Percentiles rank a stretch among this genome's conserved stretches.
phyloP scores from a whole-genome alignment of 164 flowering plant species.

The Tetrastigma voinierianum region DNA sequence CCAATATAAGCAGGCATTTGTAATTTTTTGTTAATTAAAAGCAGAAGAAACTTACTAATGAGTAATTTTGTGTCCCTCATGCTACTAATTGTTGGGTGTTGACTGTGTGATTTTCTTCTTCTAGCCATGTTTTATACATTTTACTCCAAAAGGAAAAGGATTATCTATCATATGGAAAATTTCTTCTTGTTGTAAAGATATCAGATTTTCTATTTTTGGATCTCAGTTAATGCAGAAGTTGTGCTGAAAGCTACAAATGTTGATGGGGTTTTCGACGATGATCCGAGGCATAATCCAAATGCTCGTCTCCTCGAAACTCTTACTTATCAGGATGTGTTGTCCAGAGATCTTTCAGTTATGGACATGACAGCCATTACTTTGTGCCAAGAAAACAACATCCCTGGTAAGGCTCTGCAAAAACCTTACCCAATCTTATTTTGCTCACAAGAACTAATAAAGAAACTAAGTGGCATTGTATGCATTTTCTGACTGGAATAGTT shows the following conservation, averaged over 20 bases:
- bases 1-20: too few species aligned
- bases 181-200: not conserved
- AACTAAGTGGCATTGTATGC: too few species aligned
- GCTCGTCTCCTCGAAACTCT: slow-evolving; percentile 80
- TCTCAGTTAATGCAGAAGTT: slow-evolving; percentile 96
- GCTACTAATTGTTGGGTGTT: too few species aligned
- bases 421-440: too few species aligned
- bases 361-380: slow-evolving; percentile 96
- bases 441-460: not conserved
- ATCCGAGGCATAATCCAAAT: slow-evolving; percentile 75
- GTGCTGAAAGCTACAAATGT: slow-evolving; percentile 97
- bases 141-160: not conserved
- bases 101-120: too few species aligned
- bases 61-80: too few species aligned
- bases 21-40: too few species aligned
- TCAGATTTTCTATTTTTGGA: slow-evolving; percentile 2
- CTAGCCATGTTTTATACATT: not conserved
- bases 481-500: not conserved
- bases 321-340: slow-evolving; percentile 81
- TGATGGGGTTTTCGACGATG: slow-evolving; percentile 89
- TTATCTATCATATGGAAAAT: not conserved
- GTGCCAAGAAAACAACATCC: slow-evolving; percentile 95
- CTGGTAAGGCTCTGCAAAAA: slow-evolving; percentile 52
- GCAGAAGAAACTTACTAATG: too few species aligned
- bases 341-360: slow-evolving; percentile 96